phyloP scores from a whole-genome alignment of 1,284 basidiomycete genomes.

The Apiotrichum brassicae region DNA sequence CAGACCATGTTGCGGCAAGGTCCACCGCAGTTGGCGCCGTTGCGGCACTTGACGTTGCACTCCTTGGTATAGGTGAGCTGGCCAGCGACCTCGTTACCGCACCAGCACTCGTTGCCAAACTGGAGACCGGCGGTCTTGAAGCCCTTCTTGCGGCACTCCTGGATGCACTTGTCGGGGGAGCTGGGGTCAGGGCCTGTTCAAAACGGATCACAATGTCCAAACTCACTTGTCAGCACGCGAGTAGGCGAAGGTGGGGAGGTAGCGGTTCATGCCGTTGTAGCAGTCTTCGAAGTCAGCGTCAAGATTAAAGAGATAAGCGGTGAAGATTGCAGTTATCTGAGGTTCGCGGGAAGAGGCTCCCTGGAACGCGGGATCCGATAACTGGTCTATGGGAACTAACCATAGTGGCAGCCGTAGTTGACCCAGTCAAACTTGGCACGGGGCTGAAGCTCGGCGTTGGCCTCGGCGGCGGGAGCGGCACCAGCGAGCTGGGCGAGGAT shows the following conservation, averaged over 20 bases:
- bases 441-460: slow-evolving; percentile 3
- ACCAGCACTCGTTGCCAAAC: slow-evolving; percentile 26
- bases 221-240: slow-evolving; percentile 9
- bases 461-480: not conserved
- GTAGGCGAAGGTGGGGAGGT: slow-evolving; percentile 19
- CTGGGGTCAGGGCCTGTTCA: not conserved
- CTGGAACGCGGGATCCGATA: not conserved
- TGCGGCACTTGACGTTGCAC: slow-evolving; percentile 15
- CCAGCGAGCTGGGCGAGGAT: slow-evolving; percentile 5
- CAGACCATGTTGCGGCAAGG: slow-evolving; percentile 25
- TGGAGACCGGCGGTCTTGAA: slow-evolving; percentile 22
- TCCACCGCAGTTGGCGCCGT: slow-evolving; percentile 22
- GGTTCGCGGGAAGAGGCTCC: not conserved
- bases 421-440: slow-evolving; percentile 18
- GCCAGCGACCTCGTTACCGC: slow-evolving; percentile 22
- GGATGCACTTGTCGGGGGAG: slow-evolving; percentile 19
- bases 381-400: slow-evolving; percentile 9
- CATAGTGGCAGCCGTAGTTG: slow-evolving; percentile 24
- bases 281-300: slow-evolving; percentile 13
- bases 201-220: not conserved
- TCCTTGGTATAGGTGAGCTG: slow-evolving; percentile 14
- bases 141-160: slow-evolving; percentile 13
- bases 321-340: not conserved
- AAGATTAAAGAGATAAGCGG: too few species aligned
- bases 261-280: slow-evolving; percentile 25